Evolutionary conservation across 768 basidiomycete species (phyloP).

Genomic region (Psilocybe cubensis): DNA sequence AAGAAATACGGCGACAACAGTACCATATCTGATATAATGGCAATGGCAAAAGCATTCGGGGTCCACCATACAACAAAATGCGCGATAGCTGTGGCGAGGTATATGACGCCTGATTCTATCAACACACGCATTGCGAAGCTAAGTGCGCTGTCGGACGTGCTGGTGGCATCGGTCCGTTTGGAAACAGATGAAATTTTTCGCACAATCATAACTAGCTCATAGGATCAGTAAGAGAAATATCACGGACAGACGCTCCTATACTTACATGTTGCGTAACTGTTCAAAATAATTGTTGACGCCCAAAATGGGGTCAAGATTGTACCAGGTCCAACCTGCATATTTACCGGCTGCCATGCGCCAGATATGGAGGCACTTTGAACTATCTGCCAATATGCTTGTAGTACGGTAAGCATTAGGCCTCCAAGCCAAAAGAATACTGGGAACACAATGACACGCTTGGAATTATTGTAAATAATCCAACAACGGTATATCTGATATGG

Average conservation of each 20-base stretch:
- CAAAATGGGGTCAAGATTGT: slow-evolving; percentile 12
- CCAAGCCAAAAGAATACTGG: slow-evolving; percentile 22
- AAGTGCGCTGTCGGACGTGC: not conserved
- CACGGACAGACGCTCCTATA: not conserved
- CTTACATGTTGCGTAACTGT: slow-evolving; percentile 8
- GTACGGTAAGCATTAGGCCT: slow-evolving; percentile 5
- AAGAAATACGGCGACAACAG: too few species aligned
- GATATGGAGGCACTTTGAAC: slow-evolving; percentile 1
- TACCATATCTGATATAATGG: slow-evolving; percentile 19
- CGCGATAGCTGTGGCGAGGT: slow-evolving; percentile 13
- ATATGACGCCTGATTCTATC: slow-evolving; percentile 23
- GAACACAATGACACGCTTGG: slow-evolving; percentile 9
- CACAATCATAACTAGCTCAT: slow-evolving; percentile 8
- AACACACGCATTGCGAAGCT: slow-evolving; percentile 10
- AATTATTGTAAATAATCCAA: slow-evolving; percentile 22
- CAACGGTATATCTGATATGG: slow-evolving; percentile 23
- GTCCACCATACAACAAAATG: slow-evolving; percentile 16
- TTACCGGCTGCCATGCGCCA: slow-evolving; percentile 7
- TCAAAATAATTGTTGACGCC: slow-evolving; percentile 7
- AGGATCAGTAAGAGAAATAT: not conserved
- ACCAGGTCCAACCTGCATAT: slow-evolving; percentile 7
- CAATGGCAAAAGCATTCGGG: slow-evolving; percentile 7
- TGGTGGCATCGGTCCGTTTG: not conserved
- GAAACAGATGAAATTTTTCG: slow-evolving; percentile 8
- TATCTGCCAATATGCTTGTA: slow-evolving; percentile 15